Evolutionary conservation across 2,329 filamentous ascomycete genomes (phyloP), one percentile per base, ranked within the genome.

Genomic region (Calonectria pseudoturangicola): DNA sequence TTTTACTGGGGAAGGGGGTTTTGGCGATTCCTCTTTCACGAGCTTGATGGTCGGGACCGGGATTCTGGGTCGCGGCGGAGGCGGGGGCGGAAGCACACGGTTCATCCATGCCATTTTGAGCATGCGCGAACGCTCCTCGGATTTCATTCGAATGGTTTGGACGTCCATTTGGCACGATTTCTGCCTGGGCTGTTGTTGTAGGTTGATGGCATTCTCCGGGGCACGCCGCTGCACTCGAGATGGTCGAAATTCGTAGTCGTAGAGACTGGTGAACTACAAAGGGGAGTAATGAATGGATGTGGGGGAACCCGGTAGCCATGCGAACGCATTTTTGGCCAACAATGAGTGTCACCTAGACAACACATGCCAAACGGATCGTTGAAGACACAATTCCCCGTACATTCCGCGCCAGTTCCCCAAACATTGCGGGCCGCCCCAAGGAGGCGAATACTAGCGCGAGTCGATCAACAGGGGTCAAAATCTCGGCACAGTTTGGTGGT

Each of bases 41-140:
- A 39, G 30, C 10, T 21, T 21, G 4, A 4, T 25, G 33, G 16
- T 58, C 12, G 54, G n/a, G 6, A n/a, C 12, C 30, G 54, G n/a
- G 30, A 58, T 36, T 36, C 21, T 58, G 18, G 54, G 54, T 15
- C 54, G 60, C 2, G 60, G 60, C 16, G 41, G 58, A 16, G 58
- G 58, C 1, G 60, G 60, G 15, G 45, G 60, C n/a, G 60, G 60
- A n/a, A 48, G 60, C 60, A 64, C 48, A 30, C 60, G 60, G 28
- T 47, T 64, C 41, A 48, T 33, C 27, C 41, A 64, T 21, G 60
- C 60, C 3, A 48, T 18, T 13, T 64, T 64, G 43, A 48, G 60
- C n/a, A 64, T 45, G 27, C 30, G 60, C 9, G 60, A 48, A 27
- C 43, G 39, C 60, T 45, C 60, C 60, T 43, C 39, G 21, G 41